phyloP scores from a whole-genome alignment of 108 stramenopile genomes.

The Nitzschia palea region DNA sequence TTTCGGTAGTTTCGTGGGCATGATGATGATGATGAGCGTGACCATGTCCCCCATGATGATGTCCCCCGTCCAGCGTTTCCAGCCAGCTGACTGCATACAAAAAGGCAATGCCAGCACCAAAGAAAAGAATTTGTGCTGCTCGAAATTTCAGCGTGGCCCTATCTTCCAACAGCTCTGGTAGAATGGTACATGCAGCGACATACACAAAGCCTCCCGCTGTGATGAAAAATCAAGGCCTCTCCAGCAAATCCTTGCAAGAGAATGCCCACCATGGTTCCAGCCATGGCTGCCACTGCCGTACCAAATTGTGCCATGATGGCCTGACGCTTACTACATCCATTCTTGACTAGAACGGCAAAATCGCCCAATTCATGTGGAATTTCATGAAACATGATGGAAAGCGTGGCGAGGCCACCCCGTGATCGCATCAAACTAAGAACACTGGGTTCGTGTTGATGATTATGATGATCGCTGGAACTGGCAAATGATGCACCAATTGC shows the following conservation, averaged over 20 bases:
- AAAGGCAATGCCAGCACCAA: constrained; percentile 71
- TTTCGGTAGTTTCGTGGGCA: neutral
- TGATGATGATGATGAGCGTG: constrained; percentile 20
- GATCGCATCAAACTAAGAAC: constrained; percentile 53
- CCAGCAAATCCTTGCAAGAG: constrained; percentile 39
- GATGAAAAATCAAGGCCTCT: constrained; percentile 59
- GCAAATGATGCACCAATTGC: constrained; percentile 87
- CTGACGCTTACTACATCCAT: constrained; percentile 66
- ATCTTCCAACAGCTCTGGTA: constrained; percentile 75
- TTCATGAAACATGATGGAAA: constrained; percentile 88
- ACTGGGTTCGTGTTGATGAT: constrained; percentile 20
- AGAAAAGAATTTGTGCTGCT: constrained; percentile 50
- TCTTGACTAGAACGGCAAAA: constrained; percentile 78
- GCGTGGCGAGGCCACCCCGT: constrained; percentile 68
- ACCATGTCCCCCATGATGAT: constrained; percentile 34
- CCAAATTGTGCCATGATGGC: constrained; percentile 84
- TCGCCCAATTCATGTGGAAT: constrained; percentile 92
- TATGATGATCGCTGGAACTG: constrained; percentile 21
- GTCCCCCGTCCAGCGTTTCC: constrained; percentile 53
- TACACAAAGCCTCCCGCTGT: constrained; percentile 92
- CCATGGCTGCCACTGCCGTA: constrained; percentile 82
- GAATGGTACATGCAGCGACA: constrained; percentile 69
- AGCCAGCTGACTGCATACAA: constrained; percentile 67
- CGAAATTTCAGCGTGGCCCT: constrained; percentile 38
- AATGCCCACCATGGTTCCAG: constrained; percentile 77